Conservation (phyloP, 495 filamentous ascomycete species). For the Aspergillus kassunensis region DNA sequence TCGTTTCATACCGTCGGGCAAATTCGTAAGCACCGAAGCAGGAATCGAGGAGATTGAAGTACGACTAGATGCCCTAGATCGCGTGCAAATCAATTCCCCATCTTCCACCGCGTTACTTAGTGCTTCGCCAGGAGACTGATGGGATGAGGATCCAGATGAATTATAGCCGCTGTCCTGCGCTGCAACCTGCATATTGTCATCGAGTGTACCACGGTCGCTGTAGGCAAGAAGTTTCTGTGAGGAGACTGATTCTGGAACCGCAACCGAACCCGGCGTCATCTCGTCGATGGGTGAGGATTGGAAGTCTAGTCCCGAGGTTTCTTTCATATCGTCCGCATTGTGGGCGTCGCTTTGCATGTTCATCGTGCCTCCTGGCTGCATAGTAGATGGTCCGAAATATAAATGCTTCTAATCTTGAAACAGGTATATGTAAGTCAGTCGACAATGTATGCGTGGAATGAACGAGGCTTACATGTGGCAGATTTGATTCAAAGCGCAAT, state of each 20-base stretch:
- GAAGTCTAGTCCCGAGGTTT: not conserved
- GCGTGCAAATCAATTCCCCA: conserved; percentile 23
- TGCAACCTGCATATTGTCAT: conserved; percentile 21
- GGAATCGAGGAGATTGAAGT: conserved; percentile 44
- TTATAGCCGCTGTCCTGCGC: conserved; percentile 32
- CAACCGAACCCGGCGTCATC: not conserved
- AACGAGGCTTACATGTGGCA: not conserved
- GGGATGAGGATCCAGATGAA: conserved; percentile 37
- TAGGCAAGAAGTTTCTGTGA: conserved; percentile 10
- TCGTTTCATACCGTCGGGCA: conserved; percentile 22
- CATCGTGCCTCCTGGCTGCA: not conserved
- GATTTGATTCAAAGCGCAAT: not conserved
- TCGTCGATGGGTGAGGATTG: not conserved
- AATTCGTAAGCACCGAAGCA: conserved; percentile 33
- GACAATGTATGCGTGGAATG: too few species aligned
- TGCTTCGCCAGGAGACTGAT: conserved; percentile 29
- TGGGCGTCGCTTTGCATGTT: not conserved
- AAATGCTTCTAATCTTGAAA: not conserved
- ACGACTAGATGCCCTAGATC: conserved; percentile 39
- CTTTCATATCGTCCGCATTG: not conserved
- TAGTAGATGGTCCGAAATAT: not conserved
- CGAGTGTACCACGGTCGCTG: conserved; percentile 14
- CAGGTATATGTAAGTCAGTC: not conserved
- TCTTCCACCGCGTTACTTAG: conserved; percentile 30
- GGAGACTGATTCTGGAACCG: conserved; percentile 6